Evolutionary conservation across 352 stramenopile genomes (phyloP), one percentile per base, ranked within the genome.

Genomic region (Globisporangium emineosum): DNA sequence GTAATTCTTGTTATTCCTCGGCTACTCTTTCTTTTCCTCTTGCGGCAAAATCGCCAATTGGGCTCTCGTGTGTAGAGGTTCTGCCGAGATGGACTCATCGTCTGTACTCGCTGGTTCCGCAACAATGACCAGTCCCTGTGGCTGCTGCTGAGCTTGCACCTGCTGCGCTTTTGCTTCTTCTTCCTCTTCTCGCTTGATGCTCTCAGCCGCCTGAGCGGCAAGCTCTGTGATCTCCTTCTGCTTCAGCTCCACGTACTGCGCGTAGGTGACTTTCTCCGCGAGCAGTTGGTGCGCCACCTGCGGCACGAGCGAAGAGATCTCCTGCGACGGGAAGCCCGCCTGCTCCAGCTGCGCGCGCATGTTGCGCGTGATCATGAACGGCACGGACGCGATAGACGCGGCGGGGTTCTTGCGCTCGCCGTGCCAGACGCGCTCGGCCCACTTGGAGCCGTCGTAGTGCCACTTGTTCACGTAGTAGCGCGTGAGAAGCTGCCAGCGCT

Each of bases 381-480:
- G 83, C 68, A 94, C 83, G 27, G 81, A 89, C 23, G 82, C 82
- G 27, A 88, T 73, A n/a, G 72, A 67, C 25, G 76, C 69, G 1
- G 76, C 59, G 9, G 69, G 69, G n/a, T 69, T 67, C 21, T 71
- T 76, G 51, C 77, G 80, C 49, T 77, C 69, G 57, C 83, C 85
- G 57, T 89, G 86, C 83, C 81, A 90, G 21, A 91, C 69, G 52
- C 83, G 75, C 55, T 92, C 83, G 55, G 70, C 73, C 78, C 76
- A 89, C 61, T 92, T 94, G 50, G 75, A 80, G 21, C 78, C 83
- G 62, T 92, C 81, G 53, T 93, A 93, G 43, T 91, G 85, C 85
- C 85, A 93, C 67, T 90, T 93, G 60, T 93, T 93, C 35, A 78
- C 62, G 71, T 93, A 91, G 68, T 92, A 91, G 47, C 80, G 81